These are phyloP conservation scores for Stentor roeselii DNA, from an alignment of 73 alveolate genomes.

Conservation along the genomic window DNA sequence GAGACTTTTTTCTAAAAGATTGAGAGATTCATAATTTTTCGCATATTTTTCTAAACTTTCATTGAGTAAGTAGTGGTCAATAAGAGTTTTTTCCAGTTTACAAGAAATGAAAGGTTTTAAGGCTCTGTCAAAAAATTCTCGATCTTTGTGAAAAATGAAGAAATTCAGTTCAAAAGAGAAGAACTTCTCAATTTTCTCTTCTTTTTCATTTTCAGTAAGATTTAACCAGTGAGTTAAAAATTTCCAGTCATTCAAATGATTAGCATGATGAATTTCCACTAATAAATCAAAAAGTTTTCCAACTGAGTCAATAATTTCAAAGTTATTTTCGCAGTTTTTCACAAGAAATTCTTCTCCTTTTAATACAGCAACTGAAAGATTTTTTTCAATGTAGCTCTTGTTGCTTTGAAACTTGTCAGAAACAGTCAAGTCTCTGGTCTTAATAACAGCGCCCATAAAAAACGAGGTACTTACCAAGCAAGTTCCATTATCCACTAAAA, in stretches of 20 bases:
- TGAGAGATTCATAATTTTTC: conserved; percentile 35
- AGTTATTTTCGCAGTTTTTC: too few relatives aligned
- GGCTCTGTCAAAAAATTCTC: conserved; percentile 54
- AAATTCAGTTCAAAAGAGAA: conserved; percentile 68
- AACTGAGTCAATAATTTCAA: too few relatives aligned
- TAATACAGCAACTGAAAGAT: too few relatives aligned
- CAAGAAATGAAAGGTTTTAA: conserved; percentile 49
- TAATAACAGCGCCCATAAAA: too few relatives aligned
- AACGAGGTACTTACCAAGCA: too few relatives aligned
- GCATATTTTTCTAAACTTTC: conserved; percentile 42
- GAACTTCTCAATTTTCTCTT: conserved; percentile 53
- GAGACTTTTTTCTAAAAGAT: conserved; percentile 57
- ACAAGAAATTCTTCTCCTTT: too few relatives aligned
- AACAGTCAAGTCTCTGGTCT: too few relatives aligned
- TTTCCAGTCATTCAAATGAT: conserved; percentile 39
- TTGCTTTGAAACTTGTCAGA: too few relatives aligned
- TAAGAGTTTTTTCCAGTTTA: conserved; percentile 71
- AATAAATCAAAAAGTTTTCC: too few relatives aligned
- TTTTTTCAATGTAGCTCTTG: too few relatives aligned
- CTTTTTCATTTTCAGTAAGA: conserved; percentile 50
- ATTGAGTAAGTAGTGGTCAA: conserved; percentile 48
- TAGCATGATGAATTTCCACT: too few relatives aligned
- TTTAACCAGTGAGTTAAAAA: conserved; percentile 55
- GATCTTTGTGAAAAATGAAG: conserved; percentile 67
- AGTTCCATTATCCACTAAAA: too few relatives aligned